phyloP scores from a whole-genome alignment of 2,329 filamentous ascomycete species.

The Paraphoma sp. region DNA sequence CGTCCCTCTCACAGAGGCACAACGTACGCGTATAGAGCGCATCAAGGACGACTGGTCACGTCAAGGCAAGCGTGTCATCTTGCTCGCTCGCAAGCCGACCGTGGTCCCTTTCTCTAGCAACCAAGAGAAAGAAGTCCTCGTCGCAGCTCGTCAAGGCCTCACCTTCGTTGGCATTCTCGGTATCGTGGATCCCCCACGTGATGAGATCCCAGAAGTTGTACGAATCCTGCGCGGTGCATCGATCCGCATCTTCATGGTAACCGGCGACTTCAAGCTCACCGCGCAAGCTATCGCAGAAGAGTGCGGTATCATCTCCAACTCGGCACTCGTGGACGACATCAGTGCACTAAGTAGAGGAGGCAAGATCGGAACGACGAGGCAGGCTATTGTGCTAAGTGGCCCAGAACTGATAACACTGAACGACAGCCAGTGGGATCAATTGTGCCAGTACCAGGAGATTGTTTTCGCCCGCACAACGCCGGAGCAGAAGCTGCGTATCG shows the following conservation, averaged over 20 bases:
- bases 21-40: slow-evolving; percentile 58
- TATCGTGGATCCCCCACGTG: slow-evolving; percentile 66
- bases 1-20: slow-evolving; percentile 54
- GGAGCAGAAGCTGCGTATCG: slow-evolving; percentile 80
- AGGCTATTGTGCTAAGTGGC: slow-evolving; percentile 43
- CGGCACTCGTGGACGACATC: slow-evolving; percentile 59
- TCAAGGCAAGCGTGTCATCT: slow-evolving; percentile 71
- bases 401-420: slow-evolving; percentile 68
- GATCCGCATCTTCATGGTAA: slow-evolving; percentile 83
- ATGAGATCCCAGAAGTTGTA: slow-evolving; percentile 66
- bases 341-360: slow-evolving; percentile 55
- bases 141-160: slow-evolving; percentile 58
- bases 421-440: slow-evolving; percentile 71
- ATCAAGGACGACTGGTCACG: slow-evolving; percentile 74
- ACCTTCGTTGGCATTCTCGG: slow-evolving; percentile 64
- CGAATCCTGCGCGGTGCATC: slow-evolving; percentile 71
- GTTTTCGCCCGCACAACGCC: slow-evolving; percentile 77
- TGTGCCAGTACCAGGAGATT: slow-evolving; percentile 72
- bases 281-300: slow-evolving; percentile 75
- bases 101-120: slow-evolving; percentile 51
- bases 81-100: slow-evolving; percentile 68
- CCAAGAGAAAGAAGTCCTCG: slow-evolving; percentile 65
- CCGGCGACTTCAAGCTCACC: slow-evolving; percentile 78
- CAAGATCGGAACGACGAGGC: slow-evolving; percentile 27
- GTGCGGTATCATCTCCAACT: slow-evolving; percentile 71